phyloP scores from a whole-genome alignment of 305 asterid species.

The Lippia alba region DNA sequence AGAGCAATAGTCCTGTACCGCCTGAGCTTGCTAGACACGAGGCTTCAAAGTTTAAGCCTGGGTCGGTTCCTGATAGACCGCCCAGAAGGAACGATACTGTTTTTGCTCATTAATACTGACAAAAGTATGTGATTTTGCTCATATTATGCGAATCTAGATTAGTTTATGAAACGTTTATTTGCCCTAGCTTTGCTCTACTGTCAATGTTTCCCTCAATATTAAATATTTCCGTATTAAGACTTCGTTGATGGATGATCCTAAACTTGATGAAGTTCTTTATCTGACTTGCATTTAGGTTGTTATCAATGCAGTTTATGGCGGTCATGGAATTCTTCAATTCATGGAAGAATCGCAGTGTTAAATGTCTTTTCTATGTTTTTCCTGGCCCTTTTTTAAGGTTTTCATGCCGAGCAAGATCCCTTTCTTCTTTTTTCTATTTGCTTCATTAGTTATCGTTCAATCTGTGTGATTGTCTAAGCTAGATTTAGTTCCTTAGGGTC shows the following conservation, averaged over 20 bases:
- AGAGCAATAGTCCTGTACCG: slow-evolving; percentile 82
- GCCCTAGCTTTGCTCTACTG: slow-evolving; percentile 11
- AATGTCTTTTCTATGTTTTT: too few species aligned
- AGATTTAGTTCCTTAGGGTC: too few species aligned
- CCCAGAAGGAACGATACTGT: slow-evolving; percentile 77
- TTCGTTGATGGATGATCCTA: slow-evolving; percentile 31
- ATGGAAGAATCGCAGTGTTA: too few species aligned
- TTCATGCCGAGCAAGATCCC: too few species aligned
- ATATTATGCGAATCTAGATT: neutral
- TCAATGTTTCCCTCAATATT: slow-evolving; percentile 9
- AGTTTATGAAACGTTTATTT: slow-evolving; percentile 15
- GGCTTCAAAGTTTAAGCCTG: slow-evolving; percentile 88
- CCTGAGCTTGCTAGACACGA: slow-evolving; percentile 88
- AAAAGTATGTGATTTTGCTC: neutral
- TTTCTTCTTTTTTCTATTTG: too few species aligned
- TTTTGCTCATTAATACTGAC: slow-evolving; percentile 53
- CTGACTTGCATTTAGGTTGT: neutral
- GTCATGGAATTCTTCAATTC: neutral
- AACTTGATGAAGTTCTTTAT: neutral
- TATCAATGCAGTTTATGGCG: neutral
- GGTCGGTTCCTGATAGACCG: slow-evolving; percentile 75
- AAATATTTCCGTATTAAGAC: slow-evolving; percentile 22
- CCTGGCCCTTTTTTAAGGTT: too few species aligned
- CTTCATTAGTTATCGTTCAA: too few species aligned
- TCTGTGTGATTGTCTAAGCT: too few species aligned